Evolutionary conservation across 306 rosid genomes (phyloP).

Genomic region (Casuarina equisetifolia): DNA sequence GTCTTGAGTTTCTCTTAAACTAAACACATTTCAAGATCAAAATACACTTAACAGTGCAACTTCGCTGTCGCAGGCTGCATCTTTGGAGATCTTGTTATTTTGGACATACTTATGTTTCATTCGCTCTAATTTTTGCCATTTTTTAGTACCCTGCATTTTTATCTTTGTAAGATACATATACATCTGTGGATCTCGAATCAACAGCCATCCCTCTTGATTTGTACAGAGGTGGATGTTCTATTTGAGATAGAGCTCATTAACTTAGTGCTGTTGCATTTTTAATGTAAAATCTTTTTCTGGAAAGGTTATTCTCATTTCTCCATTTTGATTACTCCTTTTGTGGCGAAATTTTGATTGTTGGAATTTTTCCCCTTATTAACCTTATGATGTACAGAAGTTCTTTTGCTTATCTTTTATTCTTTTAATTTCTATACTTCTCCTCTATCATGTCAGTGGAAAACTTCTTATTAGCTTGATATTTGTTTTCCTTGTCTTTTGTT

Average conservation of each 20-base stretch:
- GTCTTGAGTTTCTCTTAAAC: background rate
- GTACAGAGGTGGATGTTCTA: background rate
- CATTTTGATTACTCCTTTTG: background rate
- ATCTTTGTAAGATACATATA: background rate
- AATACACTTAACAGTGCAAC: background rate
- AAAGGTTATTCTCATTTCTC: background rate
- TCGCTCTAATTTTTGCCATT: background rate
- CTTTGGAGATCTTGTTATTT: background rate
- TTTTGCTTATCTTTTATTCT: background rate
- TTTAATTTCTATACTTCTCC: background rate
- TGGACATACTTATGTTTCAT: background rate
- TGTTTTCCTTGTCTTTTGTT: background rate
- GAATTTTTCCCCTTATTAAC: background rate
- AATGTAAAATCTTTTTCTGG: background rate
- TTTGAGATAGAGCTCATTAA: background rate
- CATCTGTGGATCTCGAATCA: background rate
- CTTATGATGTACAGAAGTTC: background rate
- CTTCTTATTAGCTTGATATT: constrained; percentile 7
- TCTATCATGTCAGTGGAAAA: background rate
- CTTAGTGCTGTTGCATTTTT: background rate
- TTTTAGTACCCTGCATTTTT: background rate
- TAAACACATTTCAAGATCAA: background rate
- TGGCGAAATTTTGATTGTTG: background rate
- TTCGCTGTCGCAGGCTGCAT: background rate
- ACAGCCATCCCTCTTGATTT: background rate